Evolutionary conservation across 129 eudicot species (phyloP).

Genomic region (Flaveria trinervia): DNA sequence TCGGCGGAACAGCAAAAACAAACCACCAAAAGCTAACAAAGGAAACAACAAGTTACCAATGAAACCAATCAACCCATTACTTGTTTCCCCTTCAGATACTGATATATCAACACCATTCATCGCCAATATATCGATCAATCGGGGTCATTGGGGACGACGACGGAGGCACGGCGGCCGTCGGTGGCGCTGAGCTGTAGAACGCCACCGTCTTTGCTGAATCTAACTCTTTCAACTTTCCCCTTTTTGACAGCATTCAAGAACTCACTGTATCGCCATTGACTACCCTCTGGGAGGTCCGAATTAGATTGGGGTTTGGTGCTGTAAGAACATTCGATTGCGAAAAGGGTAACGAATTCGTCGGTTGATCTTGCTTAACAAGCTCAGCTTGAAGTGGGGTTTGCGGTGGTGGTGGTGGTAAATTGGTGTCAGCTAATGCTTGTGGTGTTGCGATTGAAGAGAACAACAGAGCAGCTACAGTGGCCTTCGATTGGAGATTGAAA

Average conservation of each 20-base stretch:
- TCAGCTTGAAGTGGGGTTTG: slow-evolving; percentile 46
- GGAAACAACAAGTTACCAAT: slow-evolving; percentile 90
- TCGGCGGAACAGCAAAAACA: slow-evolving; percentile 75
- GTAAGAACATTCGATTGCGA: slow-evolving; percentile 54
- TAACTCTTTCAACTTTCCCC: slow-evolving; percentile 91
- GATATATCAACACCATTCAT: slow-evolving; percentile 96
- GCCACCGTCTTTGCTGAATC: slow-evolving; percentile 85
- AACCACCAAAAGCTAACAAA: slow-evolving; percentile 77
- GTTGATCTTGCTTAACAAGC: slow-evolving; percentile 41
- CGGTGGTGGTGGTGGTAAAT: slow-evolving; percentile 41
- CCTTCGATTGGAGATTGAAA: slow-evolving; percentile 43
- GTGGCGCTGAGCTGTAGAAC: slow-evolving; percentile 80
- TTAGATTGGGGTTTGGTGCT: slow-evolving; percentile 68
- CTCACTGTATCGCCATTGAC: slow-evolving; percentile 92
- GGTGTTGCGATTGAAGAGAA: slow-evolving; percentile 56
- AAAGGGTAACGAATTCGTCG: slow-evolving; percentile 39
- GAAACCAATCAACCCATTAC: slow-evolving; percentile 76
- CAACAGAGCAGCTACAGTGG: slow-evolving; percentile 66
- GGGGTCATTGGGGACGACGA: slow-evolving; percentile 88
- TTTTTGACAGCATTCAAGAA: slow-evolving; percentile 92
- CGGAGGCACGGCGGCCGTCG: slow-evolving; percentile 77
- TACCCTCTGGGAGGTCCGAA: slow-evolving; percentile 85
- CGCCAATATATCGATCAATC: slow-evolving; percentile 92
- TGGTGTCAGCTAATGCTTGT: slow-evolving; percentile 63
- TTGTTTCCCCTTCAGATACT: slow-evolving; percentile 84